Evolutionary conservation across 1,139 yeast species (phyloP).

Genomic region (Saccharomyces pastorianus): DNA sequence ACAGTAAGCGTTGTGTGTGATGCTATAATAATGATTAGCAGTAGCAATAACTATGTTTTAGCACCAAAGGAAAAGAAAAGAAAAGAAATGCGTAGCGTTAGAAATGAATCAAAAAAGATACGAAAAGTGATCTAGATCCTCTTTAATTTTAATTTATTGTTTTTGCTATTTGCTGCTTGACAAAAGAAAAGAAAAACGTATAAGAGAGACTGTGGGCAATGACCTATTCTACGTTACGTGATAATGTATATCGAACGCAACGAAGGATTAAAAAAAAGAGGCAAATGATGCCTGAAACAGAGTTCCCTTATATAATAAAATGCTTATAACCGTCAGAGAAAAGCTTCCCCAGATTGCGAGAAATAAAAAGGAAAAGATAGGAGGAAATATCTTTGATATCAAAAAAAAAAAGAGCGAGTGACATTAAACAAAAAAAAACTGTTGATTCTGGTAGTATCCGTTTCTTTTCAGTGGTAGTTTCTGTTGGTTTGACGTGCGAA

Average conservation of each 20-base stretch:
- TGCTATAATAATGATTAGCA: background rate
- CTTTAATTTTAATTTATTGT: background rate
- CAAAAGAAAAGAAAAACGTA: background rate
- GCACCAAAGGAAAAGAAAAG: background rate
- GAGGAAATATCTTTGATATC: background rate
- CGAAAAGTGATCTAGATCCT: background rate
- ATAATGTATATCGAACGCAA: background rate
- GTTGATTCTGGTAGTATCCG: background rate
- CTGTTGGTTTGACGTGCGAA: background rate
- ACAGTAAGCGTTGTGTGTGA: background rate
- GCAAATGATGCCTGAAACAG: background rate
- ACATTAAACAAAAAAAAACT: background rate
- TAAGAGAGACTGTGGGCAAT: background rate
- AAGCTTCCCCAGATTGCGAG: slow-evolving; percentile 2
- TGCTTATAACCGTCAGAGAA: background rate
- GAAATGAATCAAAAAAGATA: background rate
- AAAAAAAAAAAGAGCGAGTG: background rate
- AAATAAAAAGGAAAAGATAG: background rate
- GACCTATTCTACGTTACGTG: background rate
- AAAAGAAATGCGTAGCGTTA: background rate
- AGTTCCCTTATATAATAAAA: background rate
- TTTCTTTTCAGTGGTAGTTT: background rate
- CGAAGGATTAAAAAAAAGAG: background rate
- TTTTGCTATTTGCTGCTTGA: background rate
- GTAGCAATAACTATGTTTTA: background rate